These are phyloP conservation scores for Chlorella sp. DNA, from an alignment of 139 green algal species.

Conservation along the genomic window DNA sequence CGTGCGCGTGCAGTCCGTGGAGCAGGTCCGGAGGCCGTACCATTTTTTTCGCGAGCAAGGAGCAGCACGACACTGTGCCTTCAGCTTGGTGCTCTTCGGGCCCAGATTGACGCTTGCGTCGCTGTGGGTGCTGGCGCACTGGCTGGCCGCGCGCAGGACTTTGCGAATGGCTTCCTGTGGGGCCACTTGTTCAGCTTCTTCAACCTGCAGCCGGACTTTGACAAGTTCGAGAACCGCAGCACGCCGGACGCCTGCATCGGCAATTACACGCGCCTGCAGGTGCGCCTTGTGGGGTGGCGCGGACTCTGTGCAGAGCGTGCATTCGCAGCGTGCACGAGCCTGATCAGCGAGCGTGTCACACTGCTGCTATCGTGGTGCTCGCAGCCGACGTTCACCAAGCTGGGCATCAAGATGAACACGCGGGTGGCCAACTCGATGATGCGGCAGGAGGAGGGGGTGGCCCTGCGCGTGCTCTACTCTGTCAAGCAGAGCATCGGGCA, in stretches of 20 bases:
- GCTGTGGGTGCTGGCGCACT: not conserved
- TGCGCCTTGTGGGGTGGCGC: no score
- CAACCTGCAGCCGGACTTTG: slow-evolving; percentile 65
- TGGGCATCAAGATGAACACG: slow-evolving; percentile 51
- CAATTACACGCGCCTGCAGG: slow-evolving; percentile 69
- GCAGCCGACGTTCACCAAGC: slow-evolving; percentile 49
- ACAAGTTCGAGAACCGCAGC: slow-evolving; percentile 39
- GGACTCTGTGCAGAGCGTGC: no score
- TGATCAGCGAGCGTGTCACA: no score
- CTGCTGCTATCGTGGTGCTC: no score
- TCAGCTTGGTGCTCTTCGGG: not conserved
- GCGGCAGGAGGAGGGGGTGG: slow-evolving; percentile 49
- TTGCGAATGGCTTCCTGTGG: slow-evolving; percentile 59
- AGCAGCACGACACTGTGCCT: no score
- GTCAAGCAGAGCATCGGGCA: slow-evolving; percentile 50
- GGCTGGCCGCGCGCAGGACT: slow-evolving; percentile 38
- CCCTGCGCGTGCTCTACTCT: slow-evolving; percentile 48
- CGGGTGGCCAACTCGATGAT: slow-evolving; percentile 53
- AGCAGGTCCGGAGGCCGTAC: not conserved
- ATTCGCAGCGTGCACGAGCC: no score
- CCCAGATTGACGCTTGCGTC: not conserved
- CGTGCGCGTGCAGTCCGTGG: not conserved
- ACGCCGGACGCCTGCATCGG: slow-evolving; percentile 59
- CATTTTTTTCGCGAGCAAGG: no score
- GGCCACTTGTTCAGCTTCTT: slow-evolving; percentile 48